phyloP scores from a whole-genome alignment of 352 stramenopile species.

The Elongisporangium prolatum region DNA sequence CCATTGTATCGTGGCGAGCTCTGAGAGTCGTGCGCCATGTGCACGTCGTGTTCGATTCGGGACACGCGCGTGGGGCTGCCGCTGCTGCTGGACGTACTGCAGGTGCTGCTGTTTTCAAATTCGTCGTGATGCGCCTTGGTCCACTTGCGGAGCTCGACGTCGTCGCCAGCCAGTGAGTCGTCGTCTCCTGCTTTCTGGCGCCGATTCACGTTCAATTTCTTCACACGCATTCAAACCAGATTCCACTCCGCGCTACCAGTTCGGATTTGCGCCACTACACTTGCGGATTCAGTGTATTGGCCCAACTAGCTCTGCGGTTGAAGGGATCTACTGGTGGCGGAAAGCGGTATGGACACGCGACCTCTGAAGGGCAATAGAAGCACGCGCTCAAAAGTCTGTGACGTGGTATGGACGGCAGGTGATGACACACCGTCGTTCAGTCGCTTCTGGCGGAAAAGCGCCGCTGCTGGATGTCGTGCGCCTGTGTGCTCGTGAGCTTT shows the following conservation, averaged over 20 bases:
- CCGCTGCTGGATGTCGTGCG: constrained; percentile 1
- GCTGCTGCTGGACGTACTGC: constrained; percentile 18
- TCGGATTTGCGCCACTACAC: neutral
- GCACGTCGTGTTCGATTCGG: neutral
- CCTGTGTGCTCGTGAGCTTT: neutral
- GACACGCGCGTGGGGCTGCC: constrained; percentile 26
- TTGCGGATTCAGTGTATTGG: neutral
- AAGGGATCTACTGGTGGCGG: neutral
- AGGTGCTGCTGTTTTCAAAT: neutral
- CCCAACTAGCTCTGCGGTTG: neutral
- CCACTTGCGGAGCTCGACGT: constrained; percentile 33
- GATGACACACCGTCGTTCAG: constrained; percentile 3
- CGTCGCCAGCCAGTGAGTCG: constrained; percentile 25
- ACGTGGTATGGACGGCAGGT: constrained; percentile 1
- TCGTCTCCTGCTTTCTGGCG: constrained; percentile 64
- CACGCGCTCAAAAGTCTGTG: neutral
- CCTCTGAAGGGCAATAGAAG: neutral
- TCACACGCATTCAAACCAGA: constrained; percentile 57
- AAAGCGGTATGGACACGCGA: neutral
- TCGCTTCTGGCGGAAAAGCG: constrained; percentile 6
- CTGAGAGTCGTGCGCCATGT: constrained; percentile 5
- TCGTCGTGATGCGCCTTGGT: constrained; percentile 16
- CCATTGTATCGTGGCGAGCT: neutral
- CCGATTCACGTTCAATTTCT: constrained; percentile 65
- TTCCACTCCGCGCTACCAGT: neutral